Conservation (phyloP, 306 rosid genomes). For the Citrullus colocynthis region DNA sequence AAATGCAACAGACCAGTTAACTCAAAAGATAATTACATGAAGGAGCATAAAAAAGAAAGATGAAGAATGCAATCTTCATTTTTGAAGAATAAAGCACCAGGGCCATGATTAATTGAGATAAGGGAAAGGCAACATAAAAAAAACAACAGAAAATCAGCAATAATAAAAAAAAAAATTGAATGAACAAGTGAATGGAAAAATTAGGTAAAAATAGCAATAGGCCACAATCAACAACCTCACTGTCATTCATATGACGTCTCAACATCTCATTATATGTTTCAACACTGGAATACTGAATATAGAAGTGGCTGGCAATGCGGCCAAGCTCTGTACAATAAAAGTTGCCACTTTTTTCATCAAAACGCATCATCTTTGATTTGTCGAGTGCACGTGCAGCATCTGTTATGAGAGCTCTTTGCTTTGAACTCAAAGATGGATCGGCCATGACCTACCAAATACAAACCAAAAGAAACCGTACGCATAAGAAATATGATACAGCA, state of each 20-base stretch:
- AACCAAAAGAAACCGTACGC: neutral
- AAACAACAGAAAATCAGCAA: neutral
- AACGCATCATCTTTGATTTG: constrained; percentile 98
- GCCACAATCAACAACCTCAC: constrained; percentile 55
- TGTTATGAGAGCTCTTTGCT: constrained; percentile 78
- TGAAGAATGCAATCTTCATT: neutral
- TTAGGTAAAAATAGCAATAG: neutral
- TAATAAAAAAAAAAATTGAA: neutral
- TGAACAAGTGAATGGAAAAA: neutral
- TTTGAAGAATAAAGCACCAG: neutral
- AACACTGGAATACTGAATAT: constrained; percentile 92
- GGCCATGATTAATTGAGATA: neutral
- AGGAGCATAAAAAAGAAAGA: neutral
- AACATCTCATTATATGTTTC: constrained; percentile 91
- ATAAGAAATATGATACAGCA: constrained; percentile 7
- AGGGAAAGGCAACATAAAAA: constrained; percentile 1
- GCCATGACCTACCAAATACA: constrained; percentile 58
- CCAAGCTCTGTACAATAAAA: constrained; percentile 99
- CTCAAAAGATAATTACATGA: neutral
- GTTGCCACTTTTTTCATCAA: constrained; percentile 98
- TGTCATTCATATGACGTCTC: constrained; percentile 86
- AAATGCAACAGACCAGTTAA: constrained; percentile 12
- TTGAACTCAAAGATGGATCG: constrained; percentile 73
- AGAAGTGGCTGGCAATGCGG: constrained; percentile 99
- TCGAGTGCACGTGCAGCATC: constrained; percentile 97